Base-by-base conservation (phyloP, 73 alveolate species). In the Tetrahymena borealis region DNA sequence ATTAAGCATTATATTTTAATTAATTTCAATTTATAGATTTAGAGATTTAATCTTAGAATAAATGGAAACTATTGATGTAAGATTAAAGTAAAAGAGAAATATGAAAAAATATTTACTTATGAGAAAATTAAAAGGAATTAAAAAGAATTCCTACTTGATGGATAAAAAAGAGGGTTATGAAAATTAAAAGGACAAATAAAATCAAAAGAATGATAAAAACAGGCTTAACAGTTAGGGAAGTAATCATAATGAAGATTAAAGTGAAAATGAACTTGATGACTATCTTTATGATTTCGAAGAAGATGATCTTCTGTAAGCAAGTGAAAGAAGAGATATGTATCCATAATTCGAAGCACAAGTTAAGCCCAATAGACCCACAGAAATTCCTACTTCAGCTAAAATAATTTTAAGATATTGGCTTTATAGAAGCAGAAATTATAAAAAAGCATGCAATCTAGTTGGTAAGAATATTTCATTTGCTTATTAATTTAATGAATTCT, bases 321-420 rank as follows among this genome's bases (percentile, higher is more conserved):
- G 28, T 24, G n/a, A 60, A n/a, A 60, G 85, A n/a, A 3, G 28
- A 60, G 28, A 16, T 60, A 24, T 60, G 31, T 60, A 24, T 60
- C 28, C 85, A 2, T 35, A n/a, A n/a, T n/a, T 60, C 3, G 85
- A 60, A 60, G 85, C 85, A 24, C 28, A 60, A 60, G 28, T 60
- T 32, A 60, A 60, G 38, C 85, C 85, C 9, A 60, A 60, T 20
- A 60, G 85, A 60, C 85, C 85, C n/a, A 24, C 85, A 24, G 85
- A 60, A 24, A 78, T 92, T 41, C 91, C 93, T 15, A 79, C 60
- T 35, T 20, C 91, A 13, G 32, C 93, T 38, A 41, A 39, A n/a
- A 40, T 90, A 11, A 79, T 93, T 18, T 18, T 93, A 4, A 93
- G 36, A 79, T 93, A 93, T 93, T 93, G 95, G 95, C 35, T 93